Evolutionary conservation across 768 basidiomycete species (phyloP).

Genomic region (Psilocybe cyanescens): DNA sequence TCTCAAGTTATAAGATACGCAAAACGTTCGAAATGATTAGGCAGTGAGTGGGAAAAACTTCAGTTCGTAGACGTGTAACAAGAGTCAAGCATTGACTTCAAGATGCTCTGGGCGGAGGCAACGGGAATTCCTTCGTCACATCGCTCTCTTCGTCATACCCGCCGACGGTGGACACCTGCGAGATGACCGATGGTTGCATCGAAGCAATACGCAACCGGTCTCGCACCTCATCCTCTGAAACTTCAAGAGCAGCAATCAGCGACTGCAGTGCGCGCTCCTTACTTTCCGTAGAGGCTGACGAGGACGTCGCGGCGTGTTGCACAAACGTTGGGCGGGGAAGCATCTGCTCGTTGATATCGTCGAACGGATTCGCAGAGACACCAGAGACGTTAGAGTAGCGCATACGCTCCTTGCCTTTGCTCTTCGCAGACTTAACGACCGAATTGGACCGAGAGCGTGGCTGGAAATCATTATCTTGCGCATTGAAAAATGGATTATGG

Average conservation of each 20-base stretch:
- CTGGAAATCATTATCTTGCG: constrained; percentile 25
- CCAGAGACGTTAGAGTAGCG: constrained; percentile 21
- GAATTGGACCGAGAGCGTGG: constrained; percentile 43
- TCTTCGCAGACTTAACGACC: constrained; percentile 39
- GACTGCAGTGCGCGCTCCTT: constrained; percentile 62
- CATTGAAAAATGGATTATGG: constrained; percentile 48
- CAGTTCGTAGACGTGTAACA: background rate
- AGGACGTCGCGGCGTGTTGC: constrained; percentile 34
- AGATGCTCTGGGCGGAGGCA: constrained; percentile 33
- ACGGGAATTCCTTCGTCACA: constrained; percentile 41
- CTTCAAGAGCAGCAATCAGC: constrained; percentile 70
- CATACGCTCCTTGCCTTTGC: constrained; percentile 39
- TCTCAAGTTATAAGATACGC: background rate
- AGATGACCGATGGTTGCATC: constrained; percentile 55
- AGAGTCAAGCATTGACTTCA: background rate
- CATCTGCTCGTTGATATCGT: constrained; percentile 34
- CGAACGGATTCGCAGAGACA: constrained; percentile 40
- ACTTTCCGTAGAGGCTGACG: constrained; percentile 42
- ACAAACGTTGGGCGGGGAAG: constrained; percentile 40
- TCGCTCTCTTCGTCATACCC: constrained; percentile 43
- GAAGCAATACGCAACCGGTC: constrained; percentile 59
- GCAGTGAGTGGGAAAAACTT: background rate
- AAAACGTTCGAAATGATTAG: background rate
- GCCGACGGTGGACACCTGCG: constrained; percentile 33
- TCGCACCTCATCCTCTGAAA: constrained; percentile 48